A percentile compares a stretch with the other conserved stretches of the same genome.
Evolutionary conservation across 257 asterid genomes (phyloP).

Genomic region (Solanum pimpinellifolium): DNA sequence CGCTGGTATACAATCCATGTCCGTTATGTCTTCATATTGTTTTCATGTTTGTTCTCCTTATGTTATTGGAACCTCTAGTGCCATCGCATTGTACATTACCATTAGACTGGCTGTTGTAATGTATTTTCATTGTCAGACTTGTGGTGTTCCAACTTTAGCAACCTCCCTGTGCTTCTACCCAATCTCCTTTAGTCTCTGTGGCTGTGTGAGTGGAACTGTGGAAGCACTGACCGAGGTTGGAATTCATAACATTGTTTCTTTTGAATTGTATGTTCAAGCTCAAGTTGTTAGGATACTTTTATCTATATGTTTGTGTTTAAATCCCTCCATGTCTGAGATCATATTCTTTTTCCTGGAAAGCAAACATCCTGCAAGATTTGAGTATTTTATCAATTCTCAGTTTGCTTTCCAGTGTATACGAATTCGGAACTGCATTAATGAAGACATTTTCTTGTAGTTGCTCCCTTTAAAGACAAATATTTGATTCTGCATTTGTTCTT

Average conservation of each 20-base stretch:
- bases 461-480: neutral
- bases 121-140: neutral
- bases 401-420: neutral
- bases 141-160: neutral
- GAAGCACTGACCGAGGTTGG: neutral
- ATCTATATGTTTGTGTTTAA: neutral
- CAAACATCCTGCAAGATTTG: neutral
- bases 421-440: neutral
- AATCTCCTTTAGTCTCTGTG: neutral
- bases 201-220: neutral
- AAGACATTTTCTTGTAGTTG: neutral
- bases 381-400: neutral
- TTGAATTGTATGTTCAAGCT: neutral
- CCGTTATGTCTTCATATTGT: neutral
- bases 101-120: neutral
- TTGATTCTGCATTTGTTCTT: neutral
- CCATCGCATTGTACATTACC: neutral
- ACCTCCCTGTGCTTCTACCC: neutral
- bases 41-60: neutral
- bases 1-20: neutral
- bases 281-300: neutral
- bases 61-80: neutral
- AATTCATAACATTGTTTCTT: neutral
- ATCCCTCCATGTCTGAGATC: neutral
- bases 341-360: neutral